phyloP scores from a whole-genome alignment of 108 stramenopile species.

The Fistulifera solaris region DNA sequence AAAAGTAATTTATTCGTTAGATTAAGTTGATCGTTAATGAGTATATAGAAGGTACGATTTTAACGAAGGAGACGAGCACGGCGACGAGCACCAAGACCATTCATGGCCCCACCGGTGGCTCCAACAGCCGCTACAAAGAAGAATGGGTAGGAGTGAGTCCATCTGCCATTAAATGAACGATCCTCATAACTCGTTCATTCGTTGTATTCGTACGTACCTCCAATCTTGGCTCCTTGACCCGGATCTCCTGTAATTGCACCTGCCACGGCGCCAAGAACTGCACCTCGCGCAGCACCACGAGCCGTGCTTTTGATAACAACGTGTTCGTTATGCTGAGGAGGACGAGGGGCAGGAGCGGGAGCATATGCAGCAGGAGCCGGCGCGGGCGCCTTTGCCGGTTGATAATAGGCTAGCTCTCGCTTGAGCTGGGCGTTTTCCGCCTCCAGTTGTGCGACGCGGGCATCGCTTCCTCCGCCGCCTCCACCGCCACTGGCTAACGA shows the following conservation, averaged over 20 bases:
- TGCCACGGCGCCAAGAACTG: conserved; percentile 12
- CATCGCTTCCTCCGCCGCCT: neutral
- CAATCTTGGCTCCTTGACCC: conserved; percentile 15
- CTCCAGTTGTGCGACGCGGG: conserved; percentile 1
- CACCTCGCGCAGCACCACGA: conserved; percentile 15
- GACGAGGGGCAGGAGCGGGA: neutral
- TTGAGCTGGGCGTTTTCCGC: conserved; percentile 10
- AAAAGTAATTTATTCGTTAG: too few species aligned
- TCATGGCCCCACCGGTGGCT: conserved; percentile 12
- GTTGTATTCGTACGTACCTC: neutral
- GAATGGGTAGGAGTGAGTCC: too few species aligned
- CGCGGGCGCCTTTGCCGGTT: neutral
- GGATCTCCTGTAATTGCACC: conserved; percentile 15
- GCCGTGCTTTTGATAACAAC: conserved; percentile 3
- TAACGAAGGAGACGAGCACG: conserved; percentile 4
- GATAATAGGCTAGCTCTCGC: neutral
- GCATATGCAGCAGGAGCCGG: conserved; percentile 4
- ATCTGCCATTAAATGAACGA: too few species aligned
- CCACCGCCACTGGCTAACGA: conserved; percentile 2
- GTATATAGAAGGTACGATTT: too few species aligned
- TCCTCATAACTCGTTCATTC: neutral
- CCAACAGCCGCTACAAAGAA: conserved; percentile 14
- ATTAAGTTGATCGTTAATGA: too few species aligned
- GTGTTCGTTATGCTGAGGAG: neutral
- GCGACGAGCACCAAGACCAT: conserved; percentile 10